Evolutionary conservation across 305 asterid species (phyloP).

Genomic region (Striga hermonthica): DNA sequence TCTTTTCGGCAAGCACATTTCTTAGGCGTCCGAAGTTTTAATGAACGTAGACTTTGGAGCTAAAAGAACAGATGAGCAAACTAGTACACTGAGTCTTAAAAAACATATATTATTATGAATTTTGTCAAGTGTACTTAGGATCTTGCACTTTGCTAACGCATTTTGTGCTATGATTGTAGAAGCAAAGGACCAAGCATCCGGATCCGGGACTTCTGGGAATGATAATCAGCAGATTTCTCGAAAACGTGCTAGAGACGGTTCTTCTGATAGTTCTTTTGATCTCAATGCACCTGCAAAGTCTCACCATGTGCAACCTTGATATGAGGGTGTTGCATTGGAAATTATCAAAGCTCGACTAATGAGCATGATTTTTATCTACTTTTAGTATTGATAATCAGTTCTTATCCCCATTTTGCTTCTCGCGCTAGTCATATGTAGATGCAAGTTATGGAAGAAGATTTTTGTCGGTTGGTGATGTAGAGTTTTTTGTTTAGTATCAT

Average conservation of each 20-base stretch:
- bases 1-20: not conserved
- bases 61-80: not conserved
- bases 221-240: not conserved
- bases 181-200: not conserved
- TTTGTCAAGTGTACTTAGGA: not conserved
- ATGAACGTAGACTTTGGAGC: not conserved
- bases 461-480: not conserved
- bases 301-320: not conserved
- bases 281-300: not conserved
- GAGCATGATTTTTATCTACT: not conserved
- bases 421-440: not conserved
- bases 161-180: not conserved
- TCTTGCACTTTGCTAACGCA: not conserved
- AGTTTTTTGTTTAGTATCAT: not conserved
- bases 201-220: not conserved
- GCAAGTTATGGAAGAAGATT: not conserved
- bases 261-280: not conserved
- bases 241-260: slow-evolving; percentile 7
- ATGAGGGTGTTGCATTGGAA: not conserved
- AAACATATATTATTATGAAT: not conserved
- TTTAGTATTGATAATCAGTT: not conserved
- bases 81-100: not conserved
- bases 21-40: not conserved
- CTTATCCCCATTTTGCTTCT: not conserved
- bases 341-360: not conserved